phyloP scores from a whole-genome alignment of 768 basidiomycete genomes.

The Fomitopsis pulvina region DNA sequence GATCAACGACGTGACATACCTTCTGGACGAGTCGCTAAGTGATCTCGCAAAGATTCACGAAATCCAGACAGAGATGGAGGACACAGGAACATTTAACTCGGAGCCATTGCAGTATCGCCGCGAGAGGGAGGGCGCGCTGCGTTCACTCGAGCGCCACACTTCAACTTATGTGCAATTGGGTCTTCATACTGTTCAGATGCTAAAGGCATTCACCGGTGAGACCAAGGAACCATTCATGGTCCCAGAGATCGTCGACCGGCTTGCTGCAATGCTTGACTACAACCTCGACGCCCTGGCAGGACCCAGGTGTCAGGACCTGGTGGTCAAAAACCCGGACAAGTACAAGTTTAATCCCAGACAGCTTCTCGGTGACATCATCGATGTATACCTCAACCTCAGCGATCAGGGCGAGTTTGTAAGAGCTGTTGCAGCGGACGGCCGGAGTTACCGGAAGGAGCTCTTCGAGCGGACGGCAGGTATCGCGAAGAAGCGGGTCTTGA shows the following conservation, averaged over 20 bases:
- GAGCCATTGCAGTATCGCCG: constrained; percentile 66
- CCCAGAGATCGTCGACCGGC: constrained; percentile 89
- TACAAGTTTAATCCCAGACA: constrained; percentile 82
- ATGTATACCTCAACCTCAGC: constrained; percentile 86
- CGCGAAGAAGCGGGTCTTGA: constrained; percentile 55
- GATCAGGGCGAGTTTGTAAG: constrained; percentile 71
- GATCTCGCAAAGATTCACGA: constrained; percentile 85
- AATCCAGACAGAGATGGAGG: constrained; percentile 81
- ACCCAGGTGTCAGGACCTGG: constrained; percentile 80
- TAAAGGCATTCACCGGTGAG: constrained; percentile 89
- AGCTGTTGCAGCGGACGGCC: constrained; percentile 89
- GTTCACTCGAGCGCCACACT: constrained; percentile 77
- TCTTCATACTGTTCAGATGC: constrained; percentile 80
- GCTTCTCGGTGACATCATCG: constrained; percentile 79
- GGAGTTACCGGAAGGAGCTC: constrained; percentile 80
- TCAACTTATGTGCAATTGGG: constrained; percentile 84
- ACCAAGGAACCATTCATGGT: constrained; percentile 92
- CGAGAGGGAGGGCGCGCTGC: constrained; percentile 74
- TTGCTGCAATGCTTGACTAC: constrained; percentile 96
- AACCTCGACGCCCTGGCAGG: constrained; percentile 88
- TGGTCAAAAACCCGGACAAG: constrained; percentile 81
- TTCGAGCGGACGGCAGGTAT: constrained; percentile 76
- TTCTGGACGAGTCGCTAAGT: constrained; percentile 92
- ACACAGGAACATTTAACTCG: constrained; percentile 62
- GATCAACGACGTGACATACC: constrained; percentile 98